A percentile compares a stretch with the other conserved stretches of the same genome.
Conservation (phyloP, 2,329 filamentous ascomycete species). For the Hirsutella rhossiliensis region DNA sequence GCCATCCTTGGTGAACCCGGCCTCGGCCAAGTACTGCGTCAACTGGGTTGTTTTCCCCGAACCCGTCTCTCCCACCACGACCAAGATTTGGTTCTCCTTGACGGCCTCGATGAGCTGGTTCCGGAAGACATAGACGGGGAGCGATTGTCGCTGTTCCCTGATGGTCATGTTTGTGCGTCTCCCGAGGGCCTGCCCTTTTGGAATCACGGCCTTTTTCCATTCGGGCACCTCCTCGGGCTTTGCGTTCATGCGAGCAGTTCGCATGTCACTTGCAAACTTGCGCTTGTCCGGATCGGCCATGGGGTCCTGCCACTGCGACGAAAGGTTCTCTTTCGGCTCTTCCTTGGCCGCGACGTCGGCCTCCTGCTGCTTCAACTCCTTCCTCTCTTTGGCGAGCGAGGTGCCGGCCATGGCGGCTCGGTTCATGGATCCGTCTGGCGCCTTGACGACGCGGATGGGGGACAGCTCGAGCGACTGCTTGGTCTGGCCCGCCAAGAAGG, state of each 20-base stretch:
- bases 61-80: slow-evolving; percentile 94
- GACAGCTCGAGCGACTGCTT: slow-evolving; percentile 92
- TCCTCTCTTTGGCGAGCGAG: slow-evolving; percentile 74
- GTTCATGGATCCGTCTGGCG: slow-evolving; percentile 96
- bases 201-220: slow-evolving; percentile 78
- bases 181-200: slow-evolving; percentile 69
- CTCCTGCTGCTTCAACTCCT: slow-evolving; percentile 82
- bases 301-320: slow-evolving; percentile 91
- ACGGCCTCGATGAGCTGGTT: slow-evolving; percentile 81
- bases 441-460: slow-evolving; percentile 92
- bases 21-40: slow-evolving; percentile 90
- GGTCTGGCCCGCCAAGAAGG: slow-evolving; percentile 89
- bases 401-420: slow-evolving; percentile 91
- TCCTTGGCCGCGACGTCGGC: slow-evolving; percentile 63
- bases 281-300: slow-evolving; percentile 79
- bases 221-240: slow-evolving; percentile 67
- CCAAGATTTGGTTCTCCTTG: slow-evolving; percentile 75
- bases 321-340: slow-evolving; percentile 69
- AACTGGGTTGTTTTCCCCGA: slow-evolving; percentile 96
- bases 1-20: slow-evolving; percentile 73
- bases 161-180: slow-evolving; percentile 86
- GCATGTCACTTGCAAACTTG: slow-evolving; percentile 80
- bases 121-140: slow-evolving; percentile 84
- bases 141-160: slow-evolving; percentile 80
- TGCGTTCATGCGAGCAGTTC: slow-evolving; percentile 49